These are phyloP conservation scores for Silene coronaria DNA, from an alignment of 179 eudicot species.

Conservation along the genomic window DNA sequence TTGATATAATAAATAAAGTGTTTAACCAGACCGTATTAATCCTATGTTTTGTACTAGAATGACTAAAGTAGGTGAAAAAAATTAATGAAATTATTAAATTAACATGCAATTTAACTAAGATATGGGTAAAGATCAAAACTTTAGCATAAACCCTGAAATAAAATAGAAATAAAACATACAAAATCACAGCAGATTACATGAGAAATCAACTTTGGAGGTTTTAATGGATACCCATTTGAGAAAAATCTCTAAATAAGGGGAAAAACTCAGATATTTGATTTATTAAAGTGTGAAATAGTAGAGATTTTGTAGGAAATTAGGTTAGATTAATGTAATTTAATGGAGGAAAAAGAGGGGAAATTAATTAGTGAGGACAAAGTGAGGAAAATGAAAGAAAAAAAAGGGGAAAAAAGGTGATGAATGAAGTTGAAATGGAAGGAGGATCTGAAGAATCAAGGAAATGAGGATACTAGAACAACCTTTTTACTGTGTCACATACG, in stretches of 20 bases:
- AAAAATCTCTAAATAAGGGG: not conserved
- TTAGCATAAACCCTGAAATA: not conserved
- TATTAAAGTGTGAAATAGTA: slow-evolving; percentile 2
- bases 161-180: too few relatives aligned
- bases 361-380: not conserved
- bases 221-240: slow-evolving; percentile 22
- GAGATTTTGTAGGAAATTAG: too few relatives aligned
- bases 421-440: not conserved
- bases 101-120: not conserved
- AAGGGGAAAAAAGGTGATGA: not conserved
- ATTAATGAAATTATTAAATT: not conserved
- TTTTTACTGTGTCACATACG: not conserved
- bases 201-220: not conserved
- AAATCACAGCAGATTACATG: slow-evolving; percentile 2
- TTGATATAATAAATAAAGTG: too few relatives aligned
- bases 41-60: too few relatives aligned
- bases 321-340: not conserved
- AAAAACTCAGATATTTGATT: slow-evolving; percentile 15
- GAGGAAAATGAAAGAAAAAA: not conserved
- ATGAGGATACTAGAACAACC: slow-evolving; percentile 18
- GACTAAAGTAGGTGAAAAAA: not conserved
- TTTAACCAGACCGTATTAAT: too few relatives aligned
- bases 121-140: not conserved
- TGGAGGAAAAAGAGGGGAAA: not conserved
- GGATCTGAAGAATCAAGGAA: slow-evolving; percentile 22